Percentiles rank a stretch among this genome's conserved stretches.
phyloP scores from a whole-genome alignment of 2,329 filamentous ascomycete genomes.

The Colletotrichum endophyticum region DNA sequence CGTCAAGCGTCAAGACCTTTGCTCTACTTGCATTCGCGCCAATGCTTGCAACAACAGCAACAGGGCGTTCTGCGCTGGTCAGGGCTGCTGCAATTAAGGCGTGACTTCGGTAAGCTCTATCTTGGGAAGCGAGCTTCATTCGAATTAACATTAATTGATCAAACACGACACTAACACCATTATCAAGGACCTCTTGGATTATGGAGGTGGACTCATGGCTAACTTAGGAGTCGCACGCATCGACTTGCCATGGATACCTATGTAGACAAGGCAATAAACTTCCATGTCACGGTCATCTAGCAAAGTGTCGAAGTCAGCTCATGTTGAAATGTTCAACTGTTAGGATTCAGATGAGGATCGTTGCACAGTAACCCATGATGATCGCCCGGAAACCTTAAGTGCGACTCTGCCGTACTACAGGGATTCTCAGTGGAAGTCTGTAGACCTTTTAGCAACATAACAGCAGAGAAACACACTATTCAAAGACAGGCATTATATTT shows the following conservation, averaged over 20 bases:
- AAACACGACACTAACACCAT: not conserved
- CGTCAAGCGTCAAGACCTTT: not conserved
- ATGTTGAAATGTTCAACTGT: not conserved
- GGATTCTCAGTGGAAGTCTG: accelerated
- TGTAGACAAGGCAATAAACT: not conserved
- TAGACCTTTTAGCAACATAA: accelerated
- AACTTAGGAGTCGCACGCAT: not conserved
- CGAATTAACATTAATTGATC: too few relatives aligned
- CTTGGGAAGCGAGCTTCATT: not conserved
- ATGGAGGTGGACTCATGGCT: not conserved
- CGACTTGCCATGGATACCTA: not conserved
- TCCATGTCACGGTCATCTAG: not conserved
- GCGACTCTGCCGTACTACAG: not conserved
- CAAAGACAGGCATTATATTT: not conserved
- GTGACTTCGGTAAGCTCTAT: accelerated
- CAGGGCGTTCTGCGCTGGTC: not conserved
- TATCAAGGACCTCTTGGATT: not conserved
- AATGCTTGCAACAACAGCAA: not conserved
- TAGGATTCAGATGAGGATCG: not conserved
- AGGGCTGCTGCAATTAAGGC: not conserved
- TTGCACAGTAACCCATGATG: not conserved
- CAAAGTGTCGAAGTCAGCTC: not conserved
- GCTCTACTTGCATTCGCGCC: not conserved
- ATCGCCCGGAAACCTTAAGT: not conserved
- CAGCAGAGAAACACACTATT: not conserved